phyloP scores from a whole-genome alignment of 192 early-diverging fungal genomes.

The Backusella liffmaniae region DNA sequence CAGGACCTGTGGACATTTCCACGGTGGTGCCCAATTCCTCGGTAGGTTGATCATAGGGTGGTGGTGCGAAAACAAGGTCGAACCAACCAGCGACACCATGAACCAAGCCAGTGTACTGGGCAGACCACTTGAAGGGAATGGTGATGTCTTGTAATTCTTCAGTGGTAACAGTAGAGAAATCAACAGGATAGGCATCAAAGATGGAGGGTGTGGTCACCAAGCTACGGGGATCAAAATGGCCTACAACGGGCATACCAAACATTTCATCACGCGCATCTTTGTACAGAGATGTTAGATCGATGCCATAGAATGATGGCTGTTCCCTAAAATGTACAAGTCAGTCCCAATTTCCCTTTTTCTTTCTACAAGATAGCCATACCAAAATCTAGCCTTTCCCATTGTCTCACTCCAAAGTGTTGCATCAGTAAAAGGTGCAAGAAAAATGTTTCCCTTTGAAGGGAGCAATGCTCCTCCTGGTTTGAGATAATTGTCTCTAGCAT shows the following conservation, averaged over 20 bases:
- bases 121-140: constrained; percentile 81
- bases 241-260: constrained; percentile 92
- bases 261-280: constrained; percentile 85
- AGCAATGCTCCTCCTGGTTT: constrained; percentile 93
- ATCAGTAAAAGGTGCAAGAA: constrained; percentile 83
- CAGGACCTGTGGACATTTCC: constrained; percentile 83
- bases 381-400: constrained; percentile 86
- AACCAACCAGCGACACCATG: constrained; percentile 98
- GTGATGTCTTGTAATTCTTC: constrained; percentile 79
- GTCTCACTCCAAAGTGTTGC: constrained; percentile 87
- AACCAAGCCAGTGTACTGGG: constrained; percentile 85
- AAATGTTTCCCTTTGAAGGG: constrained; percentile 88
- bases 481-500: constrained; percentile 86
- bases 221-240: constrained; percentile 83
- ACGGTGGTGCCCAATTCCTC: constrained; percentile 51
- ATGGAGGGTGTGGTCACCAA: constrained; percentile 67
- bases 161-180: constrained; percentile 82
- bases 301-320: constrained; percentile 84
- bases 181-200: constrained; percentile 59
- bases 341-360: background rate
- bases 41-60: constrained; percentile 35
- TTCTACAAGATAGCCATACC: constrained; percentile 33
- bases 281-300: constrained; percentile 86
- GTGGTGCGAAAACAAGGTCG: constrained; percentile 80
- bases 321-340: constrained; percentile 44